These are phyloP conservation scores for Symbiodinium pilosum DNA, from an alignment of 73 alveolate species.

Conservation along the genomic window DNA sequence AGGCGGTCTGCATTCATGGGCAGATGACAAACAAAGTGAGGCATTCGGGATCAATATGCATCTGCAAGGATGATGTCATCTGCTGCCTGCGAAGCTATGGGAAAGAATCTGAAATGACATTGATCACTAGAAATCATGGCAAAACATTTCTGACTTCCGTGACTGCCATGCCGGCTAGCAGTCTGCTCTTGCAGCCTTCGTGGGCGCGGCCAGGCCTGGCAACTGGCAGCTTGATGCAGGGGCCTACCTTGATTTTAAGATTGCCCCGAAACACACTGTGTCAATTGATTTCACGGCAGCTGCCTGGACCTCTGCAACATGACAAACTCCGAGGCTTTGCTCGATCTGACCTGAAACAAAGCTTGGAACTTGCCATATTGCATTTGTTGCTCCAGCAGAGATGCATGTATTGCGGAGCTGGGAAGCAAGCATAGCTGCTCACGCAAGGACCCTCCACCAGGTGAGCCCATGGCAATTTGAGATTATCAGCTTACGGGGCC, in stretches of 20 bases:
- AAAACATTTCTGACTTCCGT: no score
- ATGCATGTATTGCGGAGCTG: neutral
- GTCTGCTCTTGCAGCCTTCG: no score
- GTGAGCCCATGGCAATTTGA: no score
- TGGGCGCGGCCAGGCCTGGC: neutral
- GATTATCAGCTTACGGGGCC: no score
- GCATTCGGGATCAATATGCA: no score
- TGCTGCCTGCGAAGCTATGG: neutral
- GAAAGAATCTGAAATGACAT: no score
- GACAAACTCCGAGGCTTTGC: constrained; percentile 87
- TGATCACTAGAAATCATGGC: neutral
- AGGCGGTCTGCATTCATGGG: no score
- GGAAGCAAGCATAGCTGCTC: neutral
- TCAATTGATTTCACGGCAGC: neutral
- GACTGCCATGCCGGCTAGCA: no score
- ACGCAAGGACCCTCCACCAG: neutral
- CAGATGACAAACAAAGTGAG: no score
- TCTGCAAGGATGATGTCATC: no score
- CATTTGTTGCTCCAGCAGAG: neutral
- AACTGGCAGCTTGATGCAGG: no score
- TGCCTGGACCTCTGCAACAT: constrained; percentile 59
- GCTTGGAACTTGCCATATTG: neutral
- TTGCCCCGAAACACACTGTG: neutral
- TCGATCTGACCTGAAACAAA: constrained; percentile 12
- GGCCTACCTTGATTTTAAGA: no score